A percentile compares a stretch with the other conserved stretches of the same genome.
phyloP scores from a whole-genome alignment of 2,329 filamentous ascomycete species.

The Knoxdaviesia proteae region DNA sequence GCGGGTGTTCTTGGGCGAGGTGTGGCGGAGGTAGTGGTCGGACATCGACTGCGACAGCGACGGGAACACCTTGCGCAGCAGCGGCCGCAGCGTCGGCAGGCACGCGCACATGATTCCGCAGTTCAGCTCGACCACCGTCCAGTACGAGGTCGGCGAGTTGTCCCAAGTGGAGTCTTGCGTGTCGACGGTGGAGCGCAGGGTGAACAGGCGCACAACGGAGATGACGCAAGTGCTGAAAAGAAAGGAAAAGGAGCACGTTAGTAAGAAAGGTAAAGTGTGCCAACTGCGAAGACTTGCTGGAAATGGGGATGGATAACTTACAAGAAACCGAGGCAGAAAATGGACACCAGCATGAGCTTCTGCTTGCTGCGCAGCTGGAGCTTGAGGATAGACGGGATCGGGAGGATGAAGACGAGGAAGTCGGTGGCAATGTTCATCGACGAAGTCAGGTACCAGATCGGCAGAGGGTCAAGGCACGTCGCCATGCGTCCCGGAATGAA shows the following conservation, averaged over 20 bases:
- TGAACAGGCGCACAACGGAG: slow-evolving; percentile 13
- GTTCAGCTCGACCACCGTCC: slow-evolving; percentile 18
- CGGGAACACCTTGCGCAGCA: slow-evolving; percentile 6
- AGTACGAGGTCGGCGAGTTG: slow-evolving; percentile 12
- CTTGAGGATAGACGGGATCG: slow-evolving; percentile 16
- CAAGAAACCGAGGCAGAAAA: slow-evolving; percentile 14
- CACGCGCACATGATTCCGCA: slow-evolving; percentile 18
- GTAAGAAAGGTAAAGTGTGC: not conserved
- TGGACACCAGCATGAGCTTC: slow-evolving; percentile 10
- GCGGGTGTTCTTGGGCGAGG: not conserved
- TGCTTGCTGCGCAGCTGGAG: slow-evolving; percentile 12
- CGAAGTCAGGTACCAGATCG: slow-evolving; percentile 13
- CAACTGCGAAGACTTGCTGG: no score
- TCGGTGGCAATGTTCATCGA: slow-evolving; percentile 16
- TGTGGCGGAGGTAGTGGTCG: slow-evolving; percentile 1
- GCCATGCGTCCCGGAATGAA: slow-evolving; percentile 8
- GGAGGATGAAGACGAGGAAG: slow-evolving; percentile 15
- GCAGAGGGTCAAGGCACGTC: slow-evolving; percentile 11
- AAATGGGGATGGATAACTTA: slow-evolving; percentile 5
- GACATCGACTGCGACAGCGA: not conserved
- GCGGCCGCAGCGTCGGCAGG: slow-evolving; percentile 16
- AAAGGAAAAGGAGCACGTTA: not conserved
- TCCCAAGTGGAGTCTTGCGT: slow-evolving; percentile 12
- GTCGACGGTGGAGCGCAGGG: slow-evolving; percentile 10
- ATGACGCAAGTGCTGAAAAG: slow-evolving; percentile 12